Evolutionary conservation across 2,329 filamentous ascomycete species (phyloP).

Genomic region (Fusarium abutilonis): DNA sequence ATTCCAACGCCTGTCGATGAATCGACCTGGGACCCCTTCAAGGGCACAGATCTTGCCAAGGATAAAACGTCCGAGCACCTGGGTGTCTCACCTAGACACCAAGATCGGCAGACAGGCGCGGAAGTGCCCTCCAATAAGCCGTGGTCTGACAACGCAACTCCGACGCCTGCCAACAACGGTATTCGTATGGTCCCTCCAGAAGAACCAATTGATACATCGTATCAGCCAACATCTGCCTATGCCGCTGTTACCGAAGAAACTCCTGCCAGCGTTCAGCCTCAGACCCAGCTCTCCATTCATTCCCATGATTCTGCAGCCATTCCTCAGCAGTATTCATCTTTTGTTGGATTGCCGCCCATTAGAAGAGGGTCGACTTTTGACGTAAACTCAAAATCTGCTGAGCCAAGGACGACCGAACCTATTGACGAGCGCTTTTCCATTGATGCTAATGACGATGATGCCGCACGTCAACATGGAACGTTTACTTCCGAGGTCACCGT

Average conservation of each 20-base stretch:
- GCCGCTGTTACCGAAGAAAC: conserved; percentile 1
- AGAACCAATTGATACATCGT: conserved; percentile 8
- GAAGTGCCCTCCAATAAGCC: conserved; percentile 21
- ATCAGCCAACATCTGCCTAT: conserved; percentile 19
- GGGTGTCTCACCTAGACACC: conserved; percentile 13
- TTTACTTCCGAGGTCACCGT: conserved; percentile 35
- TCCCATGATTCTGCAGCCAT: conserved; percentile 35
- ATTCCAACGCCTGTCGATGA: conserved; percentile 38
- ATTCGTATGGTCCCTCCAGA: conserved; percentile 41
- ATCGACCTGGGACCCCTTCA: conserved; percentile 41
- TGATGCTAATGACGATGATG: conserved; percentile 46
- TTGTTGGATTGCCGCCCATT: conserved; percentile 67
- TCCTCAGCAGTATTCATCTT: conserved; percentile 60
- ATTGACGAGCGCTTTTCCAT: conserved; percentile 48
- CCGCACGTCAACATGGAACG: conserved; percentile 32
- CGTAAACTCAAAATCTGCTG: conserved; percentile 49
- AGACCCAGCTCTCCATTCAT: conserved; percentile 11
- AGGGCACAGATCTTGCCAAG: conserved; percentile 25
- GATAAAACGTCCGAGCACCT: conserved; percentile 24
- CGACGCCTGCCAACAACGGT: conserved; percentile 28
- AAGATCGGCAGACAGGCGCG: conserved; percentile 7
- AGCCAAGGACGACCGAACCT: conserved; percentile 48
- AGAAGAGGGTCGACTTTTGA: conserved; percentile 67
- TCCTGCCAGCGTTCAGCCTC: conserved; percentile 9
- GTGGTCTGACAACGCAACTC: conserved; percentile 17